Base-by-base conservation (phyloP, 768 basidiomycete genomes). In the Suillus cothurnatus region DNA sequence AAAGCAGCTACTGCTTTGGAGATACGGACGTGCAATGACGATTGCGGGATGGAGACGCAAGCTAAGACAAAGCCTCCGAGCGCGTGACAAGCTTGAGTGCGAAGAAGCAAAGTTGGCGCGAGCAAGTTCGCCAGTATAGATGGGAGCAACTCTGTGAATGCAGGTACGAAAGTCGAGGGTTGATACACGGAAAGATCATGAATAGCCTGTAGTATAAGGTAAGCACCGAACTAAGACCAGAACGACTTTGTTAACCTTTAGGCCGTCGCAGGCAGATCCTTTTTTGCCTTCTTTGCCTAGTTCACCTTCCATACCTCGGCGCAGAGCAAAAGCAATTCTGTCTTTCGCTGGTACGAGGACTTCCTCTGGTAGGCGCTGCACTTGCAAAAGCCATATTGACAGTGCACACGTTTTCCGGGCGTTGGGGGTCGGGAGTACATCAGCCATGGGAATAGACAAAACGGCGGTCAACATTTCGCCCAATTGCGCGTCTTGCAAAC, bases 211-310 rank as follows among this genome's bases (percentile, higher is more conserved):
- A 45, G 52, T 53, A n/a, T 14, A n/a, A 61, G 56, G 71, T 38
- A 68, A 73, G 47, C 7, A 66, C 59, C 36, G 57, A 61, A 53
- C 34, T 52, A 19, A 63, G 52, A 32, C 32, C 49, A 63, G 57
- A 67, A 62, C 67, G 31, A 39, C 43, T 49, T 50, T 21, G 73
- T 76, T 69, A 72, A 89, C 93, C 84, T 88, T 92, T 55, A 93
- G 81, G 26, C 90, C 91, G 74, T 95, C 93, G 39, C 84, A 89
- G 2, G 82, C 84, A 5, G 93, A 87, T 0, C 93, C 93, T 71
- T 93, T 94, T 80, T 94, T 94, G 12, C 93, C 93, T 74, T 95
- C 93, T 73, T 92, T 92, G 6, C 93, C 93, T 17, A 94, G 84
- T 67, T 94, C 90, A 8, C 93, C 93, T 62, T 91, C 90, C 65